Evolutionary conservation across 2,329 filamentous ascomycete species (phyloP).

Genomic region (Talaromyces sp.): DNA sequence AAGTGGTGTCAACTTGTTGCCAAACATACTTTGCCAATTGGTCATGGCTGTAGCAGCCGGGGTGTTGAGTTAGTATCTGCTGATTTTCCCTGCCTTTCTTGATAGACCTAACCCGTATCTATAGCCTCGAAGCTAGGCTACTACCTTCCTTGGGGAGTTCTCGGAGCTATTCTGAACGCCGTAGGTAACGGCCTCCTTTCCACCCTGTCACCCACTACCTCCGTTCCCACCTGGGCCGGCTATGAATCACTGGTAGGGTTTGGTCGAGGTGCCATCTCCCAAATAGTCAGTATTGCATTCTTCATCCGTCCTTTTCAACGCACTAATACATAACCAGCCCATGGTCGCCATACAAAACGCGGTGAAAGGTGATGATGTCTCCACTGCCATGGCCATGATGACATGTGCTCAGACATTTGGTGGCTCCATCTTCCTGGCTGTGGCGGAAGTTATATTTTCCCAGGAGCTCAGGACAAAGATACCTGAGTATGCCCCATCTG

Average conservation of each 20-base stretch:
- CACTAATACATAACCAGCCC: not conserved
- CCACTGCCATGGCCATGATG: not conserved
- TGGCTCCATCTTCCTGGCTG: not conserved
- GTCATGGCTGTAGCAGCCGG: no score
- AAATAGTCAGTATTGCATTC: conserved; percentile 16
- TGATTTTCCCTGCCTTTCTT: no score
- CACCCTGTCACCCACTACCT: conserved; percentile 40
- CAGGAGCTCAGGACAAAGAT: not conserved
- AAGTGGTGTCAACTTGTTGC: no score
- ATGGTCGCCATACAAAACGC: not conserved
- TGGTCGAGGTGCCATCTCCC: conserved; percentile 38
- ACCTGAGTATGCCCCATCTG: not conserved
- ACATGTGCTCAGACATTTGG: not conserved
- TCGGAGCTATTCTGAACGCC: conserved; percentile 28
- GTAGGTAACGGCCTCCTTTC: conserved; percentile 43
- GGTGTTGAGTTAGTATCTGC: no score
- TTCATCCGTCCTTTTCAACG: not conserved
- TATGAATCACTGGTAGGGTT: conserved; percentile 50
- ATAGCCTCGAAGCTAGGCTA: conserved; percentile 25
- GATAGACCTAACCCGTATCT: no score
- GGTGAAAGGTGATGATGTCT: not conserved
- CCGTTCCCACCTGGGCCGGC: conserved; percentile 47
- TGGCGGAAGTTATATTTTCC: not conserved
- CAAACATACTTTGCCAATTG: no score
- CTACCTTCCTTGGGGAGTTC: conserved; percentile 33